Evolutionary conservation across 352 stramenopile genomes (phyloP).

Genomic region (Phytophthora cajani): DNA sequence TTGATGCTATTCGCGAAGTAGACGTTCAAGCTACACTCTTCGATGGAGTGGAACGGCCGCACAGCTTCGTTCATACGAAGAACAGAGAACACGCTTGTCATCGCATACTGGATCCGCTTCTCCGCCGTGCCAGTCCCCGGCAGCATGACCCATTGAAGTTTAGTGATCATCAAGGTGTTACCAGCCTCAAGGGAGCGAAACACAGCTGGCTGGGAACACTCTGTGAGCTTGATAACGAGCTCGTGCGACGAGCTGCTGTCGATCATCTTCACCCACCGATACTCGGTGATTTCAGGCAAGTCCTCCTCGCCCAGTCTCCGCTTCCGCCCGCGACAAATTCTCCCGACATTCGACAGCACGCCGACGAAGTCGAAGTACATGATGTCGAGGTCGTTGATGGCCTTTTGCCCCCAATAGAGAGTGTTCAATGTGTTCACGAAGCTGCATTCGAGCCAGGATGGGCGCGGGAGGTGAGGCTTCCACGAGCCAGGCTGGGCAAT

Average conservation of each 20-base stretch:
- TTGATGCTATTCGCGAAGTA: conserved; percentile 45
- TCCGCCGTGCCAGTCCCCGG: conserved; percentile 1
- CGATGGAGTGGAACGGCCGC: conserved; percentile 38
- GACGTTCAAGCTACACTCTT: conserved; percentile 45
- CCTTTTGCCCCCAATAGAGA: conserved; percentile 29
- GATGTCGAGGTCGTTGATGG: conserved; percentile 8
- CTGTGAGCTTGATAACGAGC: conserved; percentile 50
- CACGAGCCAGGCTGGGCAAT: conserved; percentile 3
- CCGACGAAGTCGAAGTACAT: conserved; percentile 77
- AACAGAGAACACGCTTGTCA: conserved; percentile 49
- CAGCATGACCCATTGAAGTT: conserved; percentile 53
- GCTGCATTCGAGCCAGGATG: conserved; percentile 54
- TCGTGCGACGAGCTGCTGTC: conserved; percentile 55
- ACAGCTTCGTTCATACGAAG: conserved; percentile 48
- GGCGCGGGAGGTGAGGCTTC: conserved; percentile 9
- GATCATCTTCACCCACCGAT: conserved; percentile 73
- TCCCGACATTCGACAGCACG: conserved; percentile 59
- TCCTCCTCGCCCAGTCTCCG: conserved; percentile 20
- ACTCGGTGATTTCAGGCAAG: conserved; percentile 29
- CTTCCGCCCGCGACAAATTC: conserved; percentile 45
- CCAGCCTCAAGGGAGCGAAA: conserved; percentile 62
- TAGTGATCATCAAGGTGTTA: conserved; percentile 60
- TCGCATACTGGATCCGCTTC: conserved; percentile 47
- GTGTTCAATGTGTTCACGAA: conserved; percentile 51
- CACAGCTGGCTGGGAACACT: conserved; percentile 50